Evolutionary conservation across 768 basidiomycete species (phyloP).

Genomic region (Tephrocybe sp.): DNA sequence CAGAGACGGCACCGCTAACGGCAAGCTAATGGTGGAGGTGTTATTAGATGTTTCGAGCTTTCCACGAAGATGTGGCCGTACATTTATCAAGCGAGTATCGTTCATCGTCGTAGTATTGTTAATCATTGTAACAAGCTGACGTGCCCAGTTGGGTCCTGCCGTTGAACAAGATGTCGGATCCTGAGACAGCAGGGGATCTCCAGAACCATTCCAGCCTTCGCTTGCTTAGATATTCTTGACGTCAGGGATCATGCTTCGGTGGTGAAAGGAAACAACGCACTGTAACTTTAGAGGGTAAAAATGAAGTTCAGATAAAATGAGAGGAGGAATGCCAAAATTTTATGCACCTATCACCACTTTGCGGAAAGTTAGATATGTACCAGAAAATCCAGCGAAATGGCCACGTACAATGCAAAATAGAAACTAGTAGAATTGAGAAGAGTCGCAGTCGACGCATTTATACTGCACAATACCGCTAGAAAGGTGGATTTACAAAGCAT

Average conservation of each 20-base stretch:
- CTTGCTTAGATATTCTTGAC: conserved; percentile 7
- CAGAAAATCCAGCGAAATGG: background rate
- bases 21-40: conserved; percentile 19
- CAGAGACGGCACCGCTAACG: conserved; percentile 19
- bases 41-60: background rate
- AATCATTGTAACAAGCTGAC: conserved; percentile 16
- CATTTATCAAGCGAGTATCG: conserved; percentile 15
- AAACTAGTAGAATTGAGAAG: conserved; percentile 13
- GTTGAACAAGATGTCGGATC: conserved; percentile 14
- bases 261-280: background rate
- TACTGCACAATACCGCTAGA: background rate
- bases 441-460: background rate
- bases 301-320: background rate
- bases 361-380: background rate
- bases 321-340: background rate
- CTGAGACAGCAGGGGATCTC: conserved; percentile 19
- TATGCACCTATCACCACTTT: conserved; percentile 18
- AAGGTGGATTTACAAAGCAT: background rate
- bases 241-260: background rate
- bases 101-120: conserved; percentile 14
- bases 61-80: background rate
- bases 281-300: background rate
- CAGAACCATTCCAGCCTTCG: conserved; percentile 19
- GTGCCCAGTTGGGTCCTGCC: conserved; percentile 22
- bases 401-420: conserved; percentile 17